A percentile compares a stretch with the other conserved stretches of the same genome.
Conservation (phyloP, 129 eudicot species). For the Tagetes erecta region DNA sequence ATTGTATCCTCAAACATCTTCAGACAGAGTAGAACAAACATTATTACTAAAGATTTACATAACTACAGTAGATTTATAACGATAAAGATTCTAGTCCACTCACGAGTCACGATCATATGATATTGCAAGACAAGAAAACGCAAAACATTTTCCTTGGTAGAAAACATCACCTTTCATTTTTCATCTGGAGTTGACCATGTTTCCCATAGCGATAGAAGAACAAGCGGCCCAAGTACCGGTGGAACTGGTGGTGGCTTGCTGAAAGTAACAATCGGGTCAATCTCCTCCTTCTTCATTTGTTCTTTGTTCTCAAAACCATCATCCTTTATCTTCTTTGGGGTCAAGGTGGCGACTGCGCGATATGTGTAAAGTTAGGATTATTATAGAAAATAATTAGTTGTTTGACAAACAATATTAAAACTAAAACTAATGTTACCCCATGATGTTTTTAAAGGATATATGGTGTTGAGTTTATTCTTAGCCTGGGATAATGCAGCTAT, state of each 20-base stretch:
- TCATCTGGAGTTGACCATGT: slow-evolving; percentile 61
- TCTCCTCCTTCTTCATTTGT: slow-evolving; percentile 40
- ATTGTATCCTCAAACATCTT: no score
- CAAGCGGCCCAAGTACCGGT: slow-evolving; percentile 70
- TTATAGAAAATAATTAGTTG: not conserved
- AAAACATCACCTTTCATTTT: slow-evolving; percentile 40
- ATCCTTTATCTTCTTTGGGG: slow-evolving; percentile 55
- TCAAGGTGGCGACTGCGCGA: slow-evolving; percentile 46
- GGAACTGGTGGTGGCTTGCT: slow-evolving; percentile 81
- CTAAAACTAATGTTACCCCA: slow-evolving; percentile 50
- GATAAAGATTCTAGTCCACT: slow-evolving; percentile 29
- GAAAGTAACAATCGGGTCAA: slow-evolving; percentile 63
- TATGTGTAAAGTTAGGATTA: slow-evolving; percentile 8
- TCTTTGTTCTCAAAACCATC: slow-evolving; percentile 45
- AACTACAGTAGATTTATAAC: slow-evolving; percentile 30
- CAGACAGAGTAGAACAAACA: slow-evolving; percentile 3
- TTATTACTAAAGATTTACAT: slow-evolving; percentile 30
- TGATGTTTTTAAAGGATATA: slow-evolving; percentile 38
- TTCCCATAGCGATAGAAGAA: slow-evolving; percentile 62
- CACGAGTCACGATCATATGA: slow-evolving; percentile 25
- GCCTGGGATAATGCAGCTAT: slow-evolving; percentile 27
- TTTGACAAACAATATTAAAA: not conserved
- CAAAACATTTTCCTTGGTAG: slow-evolving; percentile 13
- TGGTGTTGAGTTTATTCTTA: slow-evolving; percentile 33
- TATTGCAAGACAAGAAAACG: slow-evolving; percentile 20